These are phyloP conservation scores for Trichoderma breve DNA, from an alignment of 2,329 filamentous ascomycete genomes.

Conservation along the genomic window DNA sequence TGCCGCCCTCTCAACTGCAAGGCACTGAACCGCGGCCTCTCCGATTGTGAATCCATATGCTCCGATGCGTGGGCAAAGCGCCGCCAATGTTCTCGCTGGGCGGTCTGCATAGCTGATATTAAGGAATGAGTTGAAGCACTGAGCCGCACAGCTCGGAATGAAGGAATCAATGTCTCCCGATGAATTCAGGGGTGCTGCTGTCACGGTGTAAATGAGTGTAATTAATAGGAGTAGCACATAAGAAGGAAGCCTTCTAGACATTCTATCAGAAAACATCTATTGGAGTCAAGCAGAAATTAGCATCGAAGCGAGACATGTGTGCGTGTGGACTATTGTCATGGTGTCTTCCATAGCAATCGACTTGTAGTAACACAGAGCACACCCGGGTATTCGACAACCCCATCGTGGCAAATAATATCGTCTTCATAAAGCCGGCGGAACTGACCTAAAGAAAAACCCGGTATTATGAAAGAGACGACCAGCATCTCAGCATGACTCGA, in stretches of 20 bases:
- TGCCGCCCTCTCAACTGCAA: constrained; percentile 51
- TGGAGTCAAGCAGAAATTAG: constrained; percentile 8
- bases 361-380: not conserved
- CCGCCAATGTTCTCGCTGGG: constrained; percentile 52
- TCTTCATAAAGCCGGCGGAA: not conserved
- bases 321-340: not conserved
- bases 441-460: constrained; percentile 23
- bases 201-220: constrained; percentile 28
- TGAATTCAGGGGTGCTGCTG: constrained; percentile 33
- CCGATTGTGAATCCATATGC: constrained; percentile 64
- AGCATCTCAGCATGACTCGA: constrained; percentile 38
- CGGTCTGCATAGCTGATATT: constrained; percentile 58
- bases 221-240: constrained; percentile 35
- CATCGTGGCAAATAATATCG: not conserved
- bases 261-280: constrained; percentile 46
- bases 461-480: constrained; percentile 26
- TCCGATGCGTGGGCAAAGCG: constrained; percentile 61
- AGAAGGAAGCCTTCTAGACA: constrained; percentile 39
- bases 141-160: constrained; percentile 58
- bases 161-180: constrained; percentile 40
- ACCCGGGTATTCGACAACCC: not conserved
- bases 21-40: constrained; percentile 69
- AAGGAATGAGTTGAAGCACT: constrained; percentile 64
- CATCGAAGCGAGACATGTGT: not conserved
- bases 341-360: not conserved